Base-by-base conservation (phyloP, 2,329 filamentous ascomycete genomes). In the Nothophaeocryptopus gaeumannii region DNA sequence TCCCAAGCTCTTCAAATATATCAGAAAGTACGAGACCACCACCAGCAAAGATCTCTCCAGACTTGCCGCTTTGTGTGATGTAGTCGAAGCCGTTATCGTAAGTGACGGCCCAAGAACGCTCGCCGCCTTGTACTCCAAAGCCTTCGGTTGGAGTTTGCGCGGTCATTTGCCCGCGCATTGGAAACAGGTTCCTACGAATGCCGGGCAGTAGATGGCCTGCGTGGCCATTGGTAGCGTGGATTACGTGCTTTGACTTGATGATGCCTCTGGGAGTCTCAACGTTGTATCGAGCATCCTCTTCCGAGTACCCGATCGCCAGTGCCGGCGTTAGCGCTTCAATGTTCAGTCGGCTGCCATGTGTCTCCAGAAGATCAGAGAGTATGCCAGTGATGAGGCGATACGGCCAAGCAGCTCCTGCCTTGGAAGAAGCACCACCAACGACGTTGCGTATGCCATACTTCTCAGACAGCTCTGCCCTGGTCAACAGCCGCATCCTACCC, bases 141-240 rank as follows among this genome's bases (percentile, higher is more conserved):
- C 30, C 29, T 30, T 20, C 10, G 15, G 39, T 10, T 5, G 45
- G 39, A 26, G 33, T 37, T 33, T 58, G 55, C 16, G 53, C 50
- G 11, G 53, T 56, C 55, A 58, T 58, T 39, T 55, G 54, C n/a
- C 55, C 55, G 14, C 55, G 53, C 9, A 56, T 29, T 8, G 55
- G 55, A 39, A 51, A 55, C 3, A 58, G 9, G 11, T 36, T 39
- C 7, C 55, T 53, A 26, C 53, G 39, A 5, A 58, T 20, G 10
- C 46, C 43, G 2, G 55, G 53, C 2, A 55, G 40, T 20, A 58
- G 39, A 42, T 58, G 50, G 1, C 45, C 50, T n/a, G 50, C 54
- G 30, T 56, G 54, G 10, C 53, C 53, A 16, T 58, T 56, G 5
- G 55, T 58, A 15, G 49, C 46, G 32, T 58, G 50, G 3, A 58